A percentile compares a stretch with the other conserved stretches of the same genome.
Conservation (phyloP, 306 rosid species). For the Trichosanthes cucumerina region DNA sequence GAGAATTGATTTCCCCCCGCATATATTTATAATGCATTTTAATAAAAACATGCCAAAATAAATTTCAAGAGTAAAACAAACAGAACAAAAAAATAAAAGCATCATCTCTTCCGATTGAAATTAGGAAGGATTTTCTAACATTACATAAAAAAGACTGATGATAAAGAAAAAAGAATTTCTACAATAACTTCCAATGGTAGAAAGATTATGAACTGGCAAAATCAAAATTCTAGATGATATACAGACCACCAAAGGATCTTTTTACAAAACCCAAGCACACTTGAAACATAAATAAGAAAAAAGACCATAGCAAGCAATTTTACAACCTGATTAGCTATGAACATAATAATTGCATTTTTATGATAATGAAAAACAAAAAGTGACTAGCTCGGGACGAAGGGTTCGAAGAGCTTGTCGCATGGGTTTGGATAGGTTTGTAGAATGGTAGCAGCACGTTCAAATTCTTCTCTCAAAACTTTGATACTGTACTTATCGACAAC, state of each 20-base stretch:
- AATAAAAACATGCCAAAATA: too few relatives aligned
- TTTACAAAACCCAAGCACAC: neutral
- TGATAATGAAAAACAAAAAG: neutral
- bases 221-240: neutral
- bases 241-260: neutral
- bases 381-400: constrained; percentile 35
- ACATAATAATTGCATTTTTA: neutral
- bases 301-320: neutral
- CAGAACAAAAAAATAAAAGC: too few relatives aligned
- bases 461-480: constrained; percentile 84
- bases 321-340: constrained; percentile 1
- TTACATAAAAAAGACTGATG: neutral
- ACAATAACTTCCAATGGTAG: neutral
- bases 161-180: neutral
- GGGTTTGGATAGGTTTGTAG: constrained; percentile 79
- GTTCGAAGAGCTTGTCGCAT: constrained; percentile 75
- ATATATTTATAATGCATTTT: too few relatives aligned
- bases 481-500: constrained; percentile 89
- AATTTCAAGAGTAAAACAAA: too few relatives aligned
- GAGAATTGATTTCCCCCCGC: too few relatives aligned
- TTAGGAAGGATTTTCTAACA: neutral
- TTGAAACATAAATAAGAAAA: neutral
- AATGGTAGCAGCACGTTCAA: constrained; percentile 83
- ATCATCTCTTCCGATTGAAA: neutral
- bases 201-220: neutral